Percentiles rank a stretch among this genome's conserved stretches.
Evolutionary conservation across 192 early-diverging fungal genomes (phyloP).

Genomic region (Coemansia sp.): DNA sequence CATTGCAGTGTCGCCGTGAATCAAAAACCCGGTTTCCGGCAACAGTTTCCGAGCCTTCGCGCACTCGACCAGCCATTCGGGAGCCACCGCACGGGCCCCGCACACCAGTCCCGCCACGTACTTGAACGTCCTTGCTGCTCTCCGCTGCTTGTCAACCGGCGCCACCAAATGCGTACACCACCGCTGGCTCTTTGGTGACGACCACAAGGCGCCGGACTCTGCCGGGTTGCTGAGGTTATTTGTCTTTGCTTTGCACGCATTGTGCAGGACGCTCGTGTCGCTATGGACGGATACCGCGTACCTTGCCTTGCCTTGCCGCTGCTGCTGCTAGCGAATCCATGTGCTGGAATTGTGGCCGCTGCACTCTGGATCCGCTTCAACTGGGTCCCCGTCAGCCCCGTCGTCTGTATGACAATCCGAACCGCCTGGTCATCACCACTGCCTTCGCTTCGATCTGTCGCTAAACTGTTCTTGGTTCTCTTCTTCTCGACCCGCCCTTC

Average conservation of each 20-base stretch:
- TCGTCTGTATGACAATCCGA: constrained; percentile 13
- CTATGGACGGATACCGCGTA: neutral
- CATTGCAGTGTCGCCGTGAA: constrained; percentile 34
- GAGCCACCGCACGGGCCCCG: constrained; percentile 28
- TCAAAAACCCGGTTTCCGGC: constrained; percentile 16
- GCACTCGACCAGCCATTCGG: constrained; percentile 39
- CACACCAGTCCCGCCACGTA: constrained; percentile 39
- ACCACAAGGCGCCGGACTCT: neutral
- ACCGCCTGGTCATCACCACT: neutral
- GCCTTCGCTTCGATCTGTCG: neutral
- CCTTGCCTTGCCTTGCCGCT: neutral
- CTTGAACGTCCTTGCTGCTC: constrained; percentile 46
- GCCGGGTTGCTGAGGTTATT: neutral
- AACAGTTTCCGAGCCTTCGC: constrained; percentile 13
- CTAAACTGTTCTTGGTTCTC: neutral
- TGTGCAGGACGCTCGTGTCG: neutral
- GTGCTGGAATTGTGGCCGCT: neutral
- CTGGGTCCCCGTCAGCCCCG: constrained; percentile 26
- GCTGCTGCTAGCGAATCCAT: neutral
- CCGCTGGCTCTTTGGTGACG: neutral
- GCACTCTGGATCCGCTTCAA: constrained; percentile 18
- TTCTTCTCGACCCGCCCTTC: neutral
- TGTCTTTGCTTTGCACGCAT: neutral
- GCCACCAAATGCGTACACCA: constrained; percentile 46
- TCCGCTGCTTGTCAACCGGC: constrained; percentile 9